Evolutionary conservation across 176 grass and related monocot genomes (phyloP), one percentile per base, ranked within the genome.

Genomic region (Calamus simplicifolius): DNA sequence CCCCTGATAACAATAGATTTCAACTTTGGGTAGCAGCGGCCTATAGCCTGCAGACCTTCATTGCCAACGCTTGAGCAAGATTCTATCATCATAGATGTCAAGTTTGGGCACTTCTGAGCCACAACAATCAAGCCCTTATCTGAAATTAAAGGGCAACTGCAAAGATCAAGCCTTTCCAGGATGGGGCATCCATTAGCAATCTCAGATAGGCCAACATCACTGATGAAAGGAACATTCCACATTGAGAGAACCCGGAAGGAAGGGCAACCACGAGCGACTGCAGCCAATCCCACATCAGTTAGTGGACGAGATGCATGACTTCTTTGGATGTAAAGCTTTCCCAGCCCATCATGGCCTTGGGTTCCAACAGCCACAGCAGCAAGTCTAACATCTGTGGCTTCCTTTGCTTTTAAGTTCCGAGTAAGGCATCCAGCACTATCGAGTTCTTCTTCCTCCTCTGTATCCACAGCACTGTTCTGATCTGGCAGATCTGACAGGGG

Each of bases 401-500:
- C 69, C 69, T 67, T 69, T 28, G 78, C 81, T 48, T 82, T 81
- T 62, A 97, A 69, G 19, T 53, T 62, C 66, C 78, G 73, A 61
- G 73, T 70, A 54, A 72, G 57, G 50, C 29, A 58, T 5, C 61
- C 81, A 50, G 88, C 75, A 21, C 16, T 72, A 19, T 77, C 68
- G 16, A 27, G n/a, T 49, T 78, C 59, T 1, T 73, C 74, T 1
- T 68, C 79, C 23, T 78, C 80, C 5, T 72, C 71, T 6, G 27
- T 57, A 31, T 13, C 6, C 29, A 31, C 29, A 31, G 29, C 29
- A 30, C 77, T 73, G 56, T 98, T 91, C 43, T 88, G 87, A 73
- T 98, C 79, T 10, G 87, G 92, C 51, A 92, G 87, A 73, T 98
- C 79, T 10, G 87, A 87, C 51, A 91, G 67, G 29, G 60, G 17